Evolutionary conservation across 305 asterid species (phyloP).

Genomic region (Coffea humblotiana): DNA sequence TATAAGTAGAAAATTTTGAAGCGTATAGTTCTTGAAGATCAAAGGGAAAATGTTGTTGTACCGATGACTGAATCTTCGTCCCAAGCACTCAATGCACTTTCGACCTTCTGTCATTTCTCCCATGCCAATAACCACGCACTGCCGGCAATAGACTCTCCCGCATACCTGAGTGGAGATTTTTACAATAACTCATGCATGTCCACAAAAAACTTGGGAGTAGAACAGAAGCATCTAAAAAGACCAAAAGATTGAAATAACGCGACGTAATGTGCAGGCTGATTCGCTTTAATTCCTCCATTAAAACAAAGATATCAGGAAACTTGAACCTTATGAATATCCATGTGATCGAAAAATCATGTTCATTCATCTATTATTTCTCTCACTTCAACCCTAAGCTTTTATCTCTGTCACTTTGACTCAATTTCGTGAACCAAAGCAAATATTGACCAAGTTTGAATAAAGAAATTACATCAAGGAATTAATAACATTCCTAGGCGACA

Average conservation of each 20-base stretch:
- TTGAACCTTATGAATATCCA: neutral
- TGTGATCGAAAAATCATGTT: neutral
- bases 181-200: neutral
- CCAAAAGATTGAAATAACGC: neutral
- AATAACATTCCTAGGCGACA: neutral
- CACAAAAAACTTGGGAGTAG: neutral
- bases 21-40: too few relatives aligned
- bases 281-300: neutral
- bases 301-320: too few relatives aligned
- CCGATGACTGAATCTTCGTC: slow-evolving; percentile 85
- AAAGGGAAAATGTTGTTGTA: slow-evolving; percentile 9
- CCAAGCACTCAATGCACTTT: slow-evolving; percentile 75
- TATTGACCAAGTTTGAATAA: too few relatives aligned
- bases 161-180: slow-evolving; percentile 44
- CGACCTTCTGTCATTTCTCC: slow-evolving; percentile 86
- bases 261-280: neutral
- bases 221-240: neutral
- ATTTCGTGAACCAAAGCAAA: neutral
- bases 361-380: neutral
- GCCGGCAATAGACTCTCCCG: slow-evolving; percentile 83
- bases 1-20: neutral
- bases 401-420: neutral
- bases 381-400: too few relatives aligned
- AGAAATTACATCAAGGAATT: too few relatives aligned
- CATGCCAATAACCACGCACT: slow-evolving; percentile 73